Evolutionary conservation across 2,329 filamentous ascomycete species (phyloP), one percentile per base, ranked within the genome.

Genomic region (Sporothrix pallida): DNA sequence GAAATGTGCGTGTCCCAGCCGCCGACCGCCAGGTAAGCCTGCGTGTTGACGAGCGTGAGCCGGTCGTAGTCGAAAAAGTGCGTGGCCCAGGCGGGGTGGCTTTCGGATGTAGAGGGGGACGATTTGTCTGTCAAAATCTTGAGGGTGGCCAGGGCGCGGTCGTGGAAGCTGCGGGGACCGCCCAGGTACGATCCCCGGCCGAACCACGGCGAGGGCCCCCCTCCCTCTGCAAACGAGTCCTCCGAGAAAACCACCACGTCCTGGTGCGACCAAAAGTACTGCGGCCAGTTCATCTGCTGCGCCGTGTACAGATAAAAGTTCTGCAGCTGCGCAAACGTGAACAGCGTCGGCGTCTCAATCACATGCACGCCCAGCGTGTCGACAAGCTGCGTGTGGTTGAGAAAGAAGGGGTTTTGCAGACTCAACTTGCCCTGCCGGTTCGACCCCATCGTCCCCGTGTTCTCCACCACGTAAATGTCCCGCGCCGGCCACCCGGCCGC

Each of bases 41-140:
- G 81, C 12, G 85, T 85, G 76, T 90, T 89, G 58, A 90, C 86
- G 1, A 89, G 81, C 1, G 87, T 83, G 2, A 90, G 81, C 75
- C 87, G 85, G 78, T 90, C 88, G 80, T 89, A 90, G 13, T 86
- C 83, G 78, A 89, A 90, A 79, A 88, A 87, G n/a, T 84, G 83
- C 70, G 84, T 79, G 0, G 81, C 87, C 88, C 87, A 90, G 70
- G 80, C 79, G 9, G 81, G 78, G 23, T 37, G 31, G 31, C 7
- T 37, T 37, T 37, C 31, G 31, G 31, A 37, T 46, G 82, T 37
- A 0, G 81, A 72, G 10, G 81, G 80, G 10, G 78, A 75, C 52
- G 79, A 37, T 2, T 23, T 79, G 0, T 84, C 79, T 71, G 81
- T 80, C 15, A 81, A 81, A 3, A 84, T 79, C 69, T 81, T 80